phyloP scores from a whole-genome alignment of 129 eudicot species.

The Tagetes erecta region DNA sequence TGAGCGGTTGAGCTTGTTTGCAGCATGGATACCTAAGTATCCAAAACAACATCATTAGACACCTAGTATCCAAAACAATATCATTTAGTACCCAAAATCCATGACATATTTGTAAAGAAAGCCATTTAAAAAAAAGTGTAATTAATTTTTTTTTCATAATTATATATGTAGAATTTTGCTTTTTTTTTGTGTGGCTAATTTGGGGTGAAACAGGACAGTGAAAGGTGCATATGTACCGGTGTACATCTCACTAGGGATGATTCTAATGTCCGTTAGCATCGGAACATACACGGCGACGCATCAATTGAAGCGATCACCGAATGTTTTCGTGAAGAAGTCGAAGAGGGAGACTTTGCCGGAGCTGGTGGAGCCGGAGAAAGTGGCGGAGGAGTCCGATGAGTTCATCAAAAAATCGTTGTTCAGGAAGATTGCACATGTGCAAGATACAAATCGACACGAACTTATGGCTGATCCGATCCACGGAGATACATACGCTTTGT shows the following conservation, averaged over 20 bases:
- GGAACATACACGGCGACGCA: slow-evolving; percentile 57
- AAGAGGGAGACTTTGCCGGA: slow-evolving; percentile 70
- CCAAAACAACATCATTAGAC: too few relatives aligned
- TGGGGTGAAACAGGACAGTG: slow-evolving; percentile 25
- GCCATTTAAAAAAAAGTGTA: too few relatives aligned
- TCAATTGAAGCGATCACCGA: slow-evolving; percentile 50
- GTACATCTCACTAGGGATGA: slow-evolving; percentile 67
- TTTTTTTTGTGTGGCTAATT: neutral
- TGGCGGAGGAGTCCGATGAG: slow-evolving; percentile 46
- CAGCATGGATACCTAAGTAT: too few relatives aligned
- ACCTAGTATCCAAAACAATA: too few relatives aligned
- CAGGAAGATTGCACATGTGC: slow-evolving; percentile 76
- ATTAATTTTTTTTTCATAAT: too few relatives aligned
- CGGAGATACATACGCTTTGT: slow-evolving; percentile 52
- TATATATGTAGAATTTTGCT: neutral
- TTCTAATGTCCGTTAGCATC: slow-evolving; percentile 42
- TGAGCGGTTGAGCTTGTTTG: too few relatives aligned
- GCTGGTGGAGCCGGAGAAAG: slow-evolving; percentile 80
- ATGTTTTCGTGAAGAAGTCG: slow-evolving; percentile 67
- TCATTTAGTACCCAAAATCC: too few relatives aligned
- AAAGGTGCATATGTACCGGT: slow-evolving; percentile 62
- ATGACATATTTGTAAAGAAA: too few relatives aligned
- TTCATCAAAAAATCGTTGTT: slow-evolving; percentile 70
- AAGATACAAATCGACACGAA: slow-evolving; percentile 39
- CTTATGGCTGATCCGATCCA: slow-evolving; percentile 54